A percentile compares a stretch with the other conserved stretches of the same genome.
Conservation (phyloP, 1,139 yeast genomes). For the Saccharomycopsis phalli region DNA sequence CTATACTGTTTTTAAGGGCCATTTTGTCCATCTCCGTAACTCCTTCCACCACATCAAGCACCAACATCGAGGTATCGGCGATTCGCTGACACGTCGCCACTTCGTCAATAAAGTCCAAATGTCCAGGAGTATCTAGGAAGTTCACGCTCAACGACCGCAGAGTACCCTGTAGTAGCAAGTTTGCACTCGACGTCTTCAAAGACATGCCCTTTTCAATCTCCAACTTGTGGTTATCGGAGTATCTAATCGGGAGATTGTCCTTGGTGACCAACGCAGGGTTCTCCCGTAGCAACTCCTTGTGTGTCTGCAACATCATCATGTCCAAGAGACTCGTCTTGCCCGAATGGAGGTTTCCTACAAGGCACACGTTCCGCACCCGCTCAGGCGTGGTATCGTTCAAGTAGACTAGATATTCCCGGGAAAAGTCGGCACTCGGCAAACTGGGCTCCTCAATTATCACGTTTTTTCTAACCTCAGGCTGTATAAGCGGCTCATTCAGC, state of each 20-base stretch:
- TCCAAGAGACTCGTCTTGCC: conserved; percentile 86
- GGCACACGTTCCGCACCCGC: conserved; percentile 65
- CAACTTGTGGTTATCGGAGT: conserved; percentile 60
- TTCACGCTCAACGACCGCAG: conserved; percentile 54
- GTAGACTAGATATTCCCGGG: conserved; percentile 52
- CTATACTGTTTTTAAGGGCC: conserved; percentile 41
- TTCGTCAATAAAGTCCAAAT: conserved; percentile 75
- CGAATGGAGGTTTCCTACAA: conserved; percentile 76
- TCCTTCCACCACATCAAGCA: conserved; percentile 85
- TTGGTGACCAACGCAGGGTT: conserved; percentile 22
- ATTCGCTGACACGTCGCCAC: conserved; percentile 46
- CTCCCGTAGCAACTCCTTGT: conserved; percentile 31
- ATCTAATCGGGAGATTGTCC: conserved; percentile 42
- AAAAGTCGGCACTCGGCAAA: conserved; percentile 53
- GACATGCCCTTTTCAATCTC: conserved; percentile 69
- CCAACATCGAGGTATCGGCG: conserved; percentile 59
- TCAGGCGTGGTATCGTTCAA: conserved; percentile 45
- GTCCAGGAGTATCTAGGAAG: conserved; percentile 87
- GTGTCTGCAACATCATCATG: conserved; percentile 56
- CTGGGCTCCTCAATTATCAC: conserved; percentile 42
- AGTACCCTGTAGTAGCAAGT: conserved; percentile 49
- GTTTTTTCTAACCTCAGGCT: conserved; percentile 39
- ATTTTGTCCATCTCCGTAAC: conserved; percentile 44
- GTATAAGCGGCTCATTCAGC: conserved; percentile 55
- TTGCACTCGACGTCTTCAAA: conserved; percentile 53